phyloP scores from a whole-genome alignment of 1,139 yeast genomes.

The Suhomyces terraborum region DNA sequence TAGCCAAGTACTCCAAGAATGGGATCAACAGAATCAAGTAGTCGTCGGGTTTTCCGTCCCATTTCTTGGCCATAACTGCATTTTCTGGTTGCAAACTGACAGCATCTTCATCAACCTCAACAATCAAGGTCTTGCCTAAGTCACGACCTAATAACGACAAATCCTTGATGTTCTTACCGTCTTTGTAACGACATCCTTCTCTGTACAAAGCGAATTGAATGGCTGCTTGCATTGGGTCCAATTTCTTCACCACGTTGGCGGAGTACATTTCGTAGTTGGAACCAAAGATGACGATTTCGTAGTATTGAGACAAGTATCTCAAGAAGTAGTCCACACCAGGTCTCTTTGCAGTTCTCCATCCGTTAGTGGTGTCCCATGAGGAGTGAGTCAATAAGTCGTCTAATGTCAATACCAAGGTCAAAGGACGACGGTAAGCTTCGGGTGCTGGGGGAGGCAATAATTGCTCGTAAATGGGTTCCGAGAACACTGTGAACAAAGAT shows the following conservation, averaged over 20 bases:
- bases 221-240: constrained; percentile 91
- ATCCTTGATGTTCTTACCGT: constrained; percentile 86
- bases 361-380: constrained; percentile 87
- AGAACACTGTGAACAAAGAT: constrained; percentile 79
- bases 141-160: constrained; percentile 89
- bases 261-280: constrained; percentile 84
- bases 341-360: constrained; percentile 99
- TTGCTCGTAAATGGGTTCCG: constrained; percentile 92
- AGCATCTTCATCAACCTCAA: constrained; percentile 77
- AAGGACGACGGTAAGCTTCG: constrained; percentile 90
- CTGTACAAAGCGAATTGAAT: constrained; percentile 85
- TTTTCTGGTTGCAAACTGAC: constrained; percentile 89
- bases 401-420: constrained; percentile 83
- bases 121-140: constrained; percentile 71
- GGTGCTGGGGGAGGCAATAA: constrained; percentile 86
- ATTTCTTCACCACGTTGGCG: constrained; percentile 79
- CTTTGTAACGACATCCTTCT: constrained; percentile 88
- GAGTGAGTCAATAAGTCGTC: constrained; percentile 91
- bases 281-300: constrained; percentile 90
- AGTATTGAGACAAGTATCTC: constrained; percentile 91
- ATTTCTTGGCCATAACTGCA: constrained; percentile 76
- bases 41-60: constrained; percentile 89
- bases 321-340: constrained; percentile 97
- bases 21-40: constrained; percentile 79
- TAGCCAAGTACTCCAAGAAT: constrained; percentile 90